These are phyloP conservation scores for Epicoccum nigrum DNA, from an alignment of 2,329 filamentous ascomycete species.

Conservation along the genomic window DNA sequence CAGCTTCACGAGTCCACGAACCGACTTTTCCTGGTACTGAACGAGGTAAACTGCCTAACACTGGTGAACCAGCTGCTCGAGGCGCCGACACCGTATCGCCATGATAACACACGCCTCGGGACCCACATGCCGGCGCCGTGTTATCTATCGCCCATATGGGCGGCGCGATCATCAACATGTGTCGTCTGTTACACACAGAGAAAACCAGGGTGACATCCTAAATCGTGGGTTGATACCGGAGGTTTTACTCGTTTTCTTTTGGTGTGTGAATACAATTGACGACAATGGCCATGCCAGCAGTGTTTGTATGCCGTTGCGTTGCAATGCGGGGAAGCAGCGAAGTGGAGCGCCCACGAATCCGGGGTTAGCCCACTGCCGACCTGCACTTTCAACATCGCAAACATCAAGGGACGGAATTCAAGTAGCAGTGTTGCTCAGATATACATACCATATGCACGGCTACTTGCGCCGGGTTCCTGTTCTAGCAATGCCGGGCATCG, in stretches of 20 bases:
- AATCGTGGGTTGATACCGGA: no score
- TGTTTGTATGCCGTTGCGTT: neutral
- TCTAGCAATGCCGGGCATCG: no score
- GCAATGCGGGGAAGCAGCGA: constrained; percentile 7
- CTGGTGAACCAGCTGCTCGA: constrained; percentile 1
- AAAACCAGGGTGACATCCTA: neutral
- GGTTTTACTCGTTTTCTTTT: no score
- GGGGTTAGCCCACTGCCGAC: constrained; percentile 3
- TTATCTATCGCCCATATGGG: constrained; percentile 23
- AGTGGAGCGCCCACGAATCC: constrained; percentile 8
- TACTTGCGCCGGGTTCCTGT: no score
- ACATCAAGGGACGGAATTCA: no score
- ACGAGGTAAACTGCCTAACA: neutral
- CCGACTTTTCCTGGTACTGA: no score
- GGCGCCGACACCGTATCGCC: constrained; percentile 21
- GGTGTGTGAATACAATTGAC: no score
- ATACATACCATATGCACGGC: no score
- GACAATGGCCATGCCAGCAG: no score
- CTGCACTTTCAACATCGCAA: neutral
- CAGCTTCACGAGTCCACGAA: no score
- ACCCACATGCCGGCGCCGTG: constrained; percentile 17
- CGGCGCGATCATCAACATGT: constrained; percentile 14
- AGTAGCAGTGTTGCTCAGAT: no score
- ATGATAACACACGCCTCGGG: constrained; percentile 20
- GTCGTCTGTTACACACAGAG: neutral